A percentile compares a stretch with the other conserved stretches of the same genome.
Conservation (phyloP, 257 asterid genomes). For the Solanum pennellii region DNA sequence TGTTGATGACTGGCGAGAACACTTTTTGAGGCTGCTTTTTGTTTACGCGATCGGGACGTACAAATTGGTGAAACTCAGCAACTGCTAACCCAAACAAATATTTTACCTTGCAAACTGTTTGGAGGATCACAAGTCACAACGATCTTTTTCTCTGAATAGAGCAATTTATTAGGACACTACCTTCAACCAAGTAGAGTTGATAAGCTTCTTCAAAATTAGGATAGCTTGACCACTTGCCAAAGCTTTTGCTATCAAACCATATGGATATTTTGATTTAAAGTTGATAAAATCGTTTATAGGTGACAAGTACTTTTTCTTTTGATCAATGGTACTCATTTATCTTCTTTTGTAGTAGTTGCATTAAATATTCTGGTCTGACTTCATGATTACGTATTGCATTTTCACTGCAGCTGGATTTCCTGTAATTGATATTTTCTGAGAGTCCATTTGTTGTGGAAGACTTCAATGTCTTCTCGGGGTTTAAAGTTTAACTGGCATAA, state of each 20-base stretch:
- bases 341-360: neutral
- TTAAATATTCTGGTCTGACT: neutral
- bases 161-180: neutral
- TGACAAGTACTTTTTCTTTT: neutral
- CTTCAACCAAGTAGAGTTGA: neutral
- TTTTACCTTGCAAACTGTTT: neutral
- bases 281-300: neutral
- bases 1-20: neutral
- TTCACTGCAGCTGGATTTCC: neutral
- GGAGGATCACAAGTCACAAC: neutral
- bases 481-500: neutral
- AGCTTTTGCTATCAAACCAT: neutral
- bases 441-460: neutral
- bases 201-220: neutral
- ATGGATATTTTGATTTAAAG: neutral
- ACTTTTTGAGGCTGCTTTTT: neutral
- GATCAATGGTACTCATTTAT: neutral
- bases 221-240: neutral
- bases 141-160: neutral
- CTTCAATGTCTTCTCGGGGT: neutral
- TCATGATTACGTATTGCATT: neutral
- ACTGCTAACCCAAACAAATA: neutral
- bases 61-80: neutral
- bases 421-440: neutral
- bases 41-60: neutral